Conservation (phyloP, 192 early-diverging fungal species). For the Endogone sp. region DNA sequence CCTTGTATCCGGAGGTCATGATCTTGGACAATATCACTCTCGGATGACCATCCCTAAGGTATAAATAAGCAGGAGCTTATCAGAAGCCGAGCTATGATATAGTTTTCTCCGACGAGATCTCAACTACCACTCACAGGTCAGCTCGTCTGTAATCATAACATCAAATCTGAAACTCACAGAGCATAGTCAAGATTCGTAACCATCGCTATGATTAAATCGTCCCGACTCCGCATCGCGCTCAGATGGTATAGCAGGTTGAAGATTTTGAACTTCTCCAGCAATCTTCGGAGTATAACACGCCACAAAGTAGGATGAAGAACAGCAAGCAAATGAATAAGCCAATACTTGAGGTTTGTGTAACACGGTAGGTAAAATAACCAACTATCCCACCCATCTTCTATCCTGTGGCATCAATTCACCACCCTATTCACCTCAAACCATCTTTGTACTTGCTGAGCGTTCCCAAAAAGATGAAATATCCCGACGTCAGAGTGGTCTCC, state of each 20-base stretch:
- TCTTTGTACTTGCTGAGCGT: constrained; percentile 55
- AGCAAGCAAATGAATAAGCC: not conserved
- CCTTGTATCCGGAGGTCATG: constrained; percentile 81
- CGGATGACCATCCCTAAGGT: constrained; percentile 69
- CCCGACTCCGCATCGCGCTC: constrained; percentile 70
- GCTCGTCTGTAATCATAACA: no score
- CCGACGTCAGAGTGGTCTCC: constrained; percentile 64
- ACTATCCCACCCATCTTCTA: not conserved
- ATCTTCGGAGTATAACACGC: constrained; percentile 5
- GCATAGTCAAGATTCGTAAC: constrained; percentile 73
- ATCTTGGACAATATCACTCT: constrained; percentile 78
- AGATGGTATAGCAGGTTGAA: constrained; percentile 77
- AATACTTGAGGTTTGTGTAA: not conserved
- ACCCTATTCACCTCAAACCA: constrained; percentile 48
- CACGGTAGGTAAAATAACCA: not conserved
- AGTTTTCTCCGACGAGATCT: not conserved
- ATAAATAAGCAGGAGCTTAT: not conserved
- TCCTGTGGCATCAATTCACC: not conserved
- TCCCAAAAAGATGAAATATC: constrained; percentile 79
- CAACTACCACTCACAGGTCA: not conserved
- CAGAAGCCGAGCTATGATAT: not conserved
- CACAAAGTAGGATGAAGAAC: not conserved
- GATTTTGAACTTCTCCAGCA: constrained; percentile 73
- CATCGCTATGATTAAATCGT: constrained; percentile 73
- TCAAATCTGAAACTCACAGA: constrained; percentile 40